A percentile compares a stretch with the other conserved stretches of the same genome.
Evolutionary conservation across 345 rosid genomes (phyloP).

Genomic region (Eucalyptus albens): DNA sequence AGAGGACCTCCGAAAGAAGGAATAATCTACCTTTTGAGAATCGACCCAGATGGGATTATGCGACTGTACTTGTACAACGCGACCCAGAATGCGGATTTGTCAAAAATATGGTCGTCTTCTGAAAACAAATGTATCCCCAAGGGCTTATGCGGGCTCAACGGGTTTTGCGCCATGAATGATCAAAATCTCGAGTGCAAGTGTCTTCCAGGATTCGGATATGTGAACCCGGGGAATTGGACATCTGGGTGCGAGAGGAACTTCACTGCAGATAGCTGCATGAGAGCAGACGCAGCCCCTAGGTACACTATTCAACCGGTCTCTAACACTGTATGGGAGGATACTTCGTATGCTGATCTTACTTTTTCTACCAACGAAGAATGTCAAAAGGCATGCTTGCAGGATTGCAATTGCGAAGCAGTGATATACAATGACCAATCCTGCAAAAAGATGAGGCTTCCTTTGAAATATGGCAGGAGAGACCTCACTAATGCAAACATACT

Average conservation of each 20-base stretch:
- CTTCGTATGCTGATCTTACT: background rate
- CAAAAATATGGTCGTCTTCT: background rate
- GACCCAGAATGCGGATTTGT: background rate
- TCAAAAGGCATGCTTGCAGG: background rate
- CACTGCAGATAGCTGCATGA: background rate
- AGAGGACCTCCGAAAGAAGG: background rate
- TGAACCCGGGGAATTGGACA: background rate
- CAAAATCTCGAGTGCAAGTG: background rate
- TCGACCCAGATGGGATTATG: slow-evolving; percentile 4
- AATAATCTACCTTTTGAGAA: background rate
- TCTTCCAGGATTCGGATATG: background rate
- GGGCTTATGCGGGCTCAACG: slow-evolving; percentile 1
- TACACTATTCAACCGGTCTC: background rate
- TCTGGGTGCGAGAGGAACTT: slow-evolving; percentile 3
- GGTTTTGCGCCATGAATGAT: background rate
- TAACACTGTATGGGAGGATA: background rate
- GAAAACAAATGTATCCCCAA: background rate
- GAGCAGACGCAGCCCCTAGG: background rate
- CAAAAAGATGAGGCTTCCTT: slow-evolving; percentile 2
- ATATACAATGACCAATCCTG: background rate
- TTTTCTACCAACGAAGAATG: background rate
- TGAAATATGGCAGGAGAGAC: background rate
- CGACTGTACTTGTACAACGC: background rate
- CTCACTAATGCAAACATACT: background rate
- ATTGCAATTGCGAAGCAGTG: slow-evolving; percentile 4